phyloP scores from a whole-genome alignment of 345 rosid genomes.

The Salix exigua region DNA sequence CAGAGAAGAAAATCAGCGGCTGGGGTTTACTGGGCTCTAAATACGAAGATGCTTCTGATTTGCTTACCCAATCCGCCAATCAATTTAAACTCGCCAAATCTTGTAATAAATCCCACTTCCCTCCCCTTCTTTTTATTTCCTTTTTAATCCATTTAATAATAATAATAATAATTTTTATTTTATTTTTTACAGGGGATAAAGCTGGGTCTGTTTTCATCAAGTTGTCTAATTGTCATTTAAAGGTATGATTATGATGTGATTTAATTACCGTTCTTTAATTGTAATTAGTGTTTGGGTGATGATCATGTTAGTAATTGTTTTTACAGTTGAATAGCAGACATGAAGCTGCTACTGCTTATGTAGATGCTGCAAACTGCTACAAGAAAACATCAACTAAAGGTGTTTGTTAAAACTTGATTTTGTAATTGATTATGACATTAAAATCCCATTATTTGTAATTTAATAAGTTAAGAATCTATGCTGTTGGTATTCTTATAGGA shows the following conservation, averaged over 20 bases:
- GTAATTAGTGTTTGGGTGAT: not conserved
- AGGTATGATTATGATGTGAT: not conserved
- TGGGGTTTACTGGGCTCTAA: conserved; percentile 18
- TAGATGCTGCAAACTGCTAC: conserved; percentile 28
- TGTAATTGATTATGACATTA: not conserved
- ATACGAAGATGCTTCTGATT: conserved; percentile 29
- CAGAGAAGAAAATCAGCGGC: conserved; percentile 21
- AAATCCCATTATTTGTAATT: not conserved
- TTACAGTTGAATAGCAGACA: conserved; percentile 23
- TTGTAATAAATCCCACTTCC: conserved; percentile 8
- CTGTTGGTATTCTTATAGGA: not conserved
- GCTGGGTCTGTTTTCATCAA: conserved; percentile 20
- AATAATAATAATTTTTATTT: not conserved
- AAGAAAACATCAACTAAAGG: conserved; percentile 23
- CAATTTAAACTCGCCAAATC: conserved; percentile 26
- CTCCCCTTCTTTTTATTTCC: not conserved
- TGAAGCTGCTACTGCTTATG: conserved; percentile 26
- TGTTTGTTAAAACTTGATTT: not conserved
- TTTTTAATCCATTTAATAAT: not conserved
- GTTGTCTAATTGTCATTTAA: conserved; percentile 17
- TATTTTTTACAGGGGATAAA: conserved; percentile 12
- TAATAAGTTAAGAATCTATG: too few relatives aligned
- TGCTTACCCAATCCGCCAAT: conserved; percentile 22
- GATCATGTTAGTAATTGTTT: not conserved
- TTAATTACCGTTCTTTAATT: not conserved